phyloP scores from a whole-genome alignment of 2,329 filamentous ascomycete genomes.

The Intubia oerlemansii region DNA sequence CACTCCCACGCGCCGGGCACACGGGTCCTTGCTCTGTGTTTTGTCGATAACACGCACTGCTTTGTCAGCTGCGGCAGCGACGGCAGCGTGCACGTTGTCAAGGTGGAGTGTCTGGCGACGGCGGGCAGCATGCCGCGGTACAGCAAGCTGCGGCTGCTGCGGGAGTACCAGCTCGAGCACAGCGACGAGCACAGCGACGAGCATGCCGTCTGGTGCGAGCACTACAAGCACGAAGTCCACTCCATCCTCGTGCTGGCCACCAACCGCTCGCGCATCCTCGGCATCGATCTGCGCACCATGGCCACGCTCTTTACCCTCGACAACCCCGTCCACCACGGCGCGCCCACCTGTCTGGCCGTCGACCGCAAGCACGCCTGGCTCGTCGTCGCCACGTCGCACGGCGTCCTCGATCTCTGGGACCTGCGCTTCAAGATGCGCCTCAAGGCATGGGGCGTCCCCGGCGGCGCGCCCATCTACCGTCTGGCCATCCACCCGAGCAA shows the following conservation, averaged over 20 bases:
- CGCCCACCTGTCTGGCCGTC: slow-evolving; percentile 76
- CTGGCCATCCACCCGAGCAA: slow-evolving; percentile 60
- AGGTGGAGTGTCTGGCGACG: slow-evolving; percentile 34
- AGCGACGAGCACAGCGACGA: too few species aligned
- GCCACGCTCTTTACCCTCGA: slow-evolving; percentile 55
- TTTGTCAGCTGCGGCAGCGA: slow-evolving; percentile 83
- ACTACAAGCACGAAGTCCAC: slow-evolving; percentile 62
- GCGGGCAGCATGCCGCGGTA: slow-evolving; percentile 31
- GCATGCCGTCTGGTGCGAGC: slow-evolving; percentile 74
- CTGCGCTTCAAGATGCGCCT: slow-evolving; percentile 79
- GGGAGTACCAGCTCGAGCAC: slow-evolving; percentile 56
- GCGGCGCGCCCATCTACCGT: slow-evolving; percentile 59
- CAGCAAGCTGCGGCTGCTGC: slow-evolving; percentile 52
- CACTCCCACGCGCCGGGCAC: slow-evolving; percentile 53
- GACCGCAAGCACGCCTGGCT: slow-evolving; percentile 80
- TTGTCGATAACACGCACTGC: slow-evolving; percentile 83
- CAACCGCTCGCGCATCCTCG: slow-evolving; percentile 62
- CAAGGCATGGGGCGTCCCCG: slow-evolving; percentile 72
- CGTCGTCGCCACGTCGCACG: slow-evolving; percentile 76
- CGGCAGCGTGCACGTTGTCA: slow-evolving; percentile 75
- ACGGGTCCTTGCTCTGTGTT: slow-evolving; percentile 64
- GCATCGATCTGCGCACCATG: slow-evolving; percentile 78
- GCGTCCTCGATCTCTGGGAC: slow-evolving; percentile 87
- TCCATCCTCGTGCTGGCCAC: slow-evolving; percentile 80
- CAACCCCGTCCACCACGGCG: slow-evolving; percentile 82